phyloP scores from a whole-genome alignment of 345 rosid species.

The Citrus australasica region DNA sequence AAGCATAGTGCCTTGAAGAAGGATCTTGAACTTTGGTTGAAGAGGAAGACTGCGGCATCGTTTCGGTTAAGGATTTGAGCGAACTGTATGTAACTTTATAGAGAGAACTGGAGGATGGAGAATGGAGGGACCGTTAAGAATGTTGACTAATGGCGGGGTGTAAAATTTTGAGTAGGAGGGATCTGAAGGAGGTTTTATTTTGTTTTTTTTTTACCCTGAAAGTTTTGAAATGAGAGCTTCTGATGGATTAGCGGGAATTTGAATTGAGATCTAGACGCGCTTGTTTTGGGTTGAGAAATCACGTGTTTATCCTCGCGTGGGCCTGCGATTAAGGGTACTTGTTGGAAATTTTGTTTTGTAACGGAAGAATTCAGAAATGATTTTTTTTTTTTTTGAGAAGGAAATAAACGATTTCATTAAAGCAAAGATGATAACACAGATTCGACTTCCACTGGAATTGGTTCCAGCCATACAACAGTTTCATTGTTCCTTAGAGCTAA shows the following conservation, averaged over 20 bases:
- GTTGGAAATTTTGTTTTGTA: background rate
- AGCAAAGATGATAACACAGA: too few species aligned
- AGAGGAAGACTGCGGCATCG: conserved; percentile 19
- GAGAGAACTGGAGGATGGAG: background rate
- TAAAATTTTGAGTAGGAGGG: conserved; percentile 7
- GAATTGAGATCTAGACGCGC: conserved; percentile 11
- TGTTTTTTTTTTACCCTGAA: background rate
- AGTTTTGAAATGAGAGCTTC: conserved; percentile 7
- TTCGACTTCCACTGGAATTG: too few species aligned
- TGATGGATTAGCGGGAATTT: conserved; percentile 26
- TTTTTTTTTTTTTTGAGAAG: too few species aligned
- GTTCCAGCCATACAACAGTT: too few species aligned
- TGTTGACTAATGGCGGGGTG: conserved; percentile 16
- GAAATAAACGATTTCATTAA: too few species aligned
- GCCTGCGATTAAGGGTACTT: background rate
- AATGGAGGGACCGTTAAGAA: conserved; percentile 16
- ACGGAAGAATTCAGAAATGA: background rate
- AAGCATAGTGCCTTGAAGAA: conserved; percentile 48
- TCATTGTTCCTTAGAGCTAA: too few species aligned
- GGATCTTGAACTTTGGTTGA: conserved; percentile 36
- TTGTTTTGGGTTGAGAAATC: background rate
- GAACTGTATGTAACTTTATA: background rate
- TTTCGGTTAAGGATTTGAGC: background rate
- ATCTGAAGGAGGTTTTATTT: conserved; percentile 1
- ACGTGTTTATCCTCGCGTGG: background rate